These are phyloP conservation scores for Paramecium primaurelia DNA, from an alignment of 73 alveolate genomes.

Conservation along the genomic window DNA sequence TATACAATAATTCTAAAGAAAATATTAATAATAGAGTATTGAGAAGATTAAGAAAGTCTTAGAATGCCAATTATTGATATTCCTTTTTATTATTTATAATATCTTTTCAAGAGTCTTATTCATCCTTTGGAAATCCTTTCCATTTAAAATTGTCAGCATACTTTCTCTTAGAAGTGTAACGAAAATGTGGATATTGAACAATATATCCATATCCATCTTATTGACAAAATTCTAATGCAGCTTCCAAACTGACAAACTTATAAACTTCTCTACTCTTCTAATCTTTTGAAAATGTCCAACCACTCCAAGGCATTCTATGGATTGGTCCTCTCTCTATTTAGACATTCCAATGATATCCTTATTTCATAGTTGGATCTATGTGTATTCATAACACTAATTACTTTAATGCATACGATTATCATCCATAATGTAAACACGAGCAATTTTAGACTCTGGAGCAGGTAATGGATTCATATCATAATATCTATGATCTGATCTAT, in stretches of 20 bases:
- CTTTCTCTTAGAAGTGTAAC: constrained; percentile 68
- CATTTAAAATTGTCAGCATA: constrained; percentile 76
- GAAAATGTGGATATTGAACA: constrained; percentile 58
- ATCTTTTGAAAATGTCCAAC: constrained; percentile 40
- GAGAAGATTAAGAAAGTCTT: not conserved
- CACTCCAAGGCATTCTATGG: constrained; percentile 22
- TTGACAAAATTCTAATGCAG: constrained; percentile 63
- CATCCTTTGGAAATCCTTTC: constrained; percentile 71
- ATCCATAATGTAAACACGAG: not conserved
- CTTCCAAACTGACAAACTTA: constrained; percentile 31
- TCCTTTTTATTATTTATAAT: not conserved
- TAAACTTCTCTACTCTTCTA: not conserved
- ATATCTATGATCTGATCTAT: constrained; percentile 1
- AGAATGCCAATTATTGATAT: not conserved
- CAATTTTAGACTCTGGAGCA: not conserved
- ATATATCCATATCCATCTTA: constrained; percentile 70
- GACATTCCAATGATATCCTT: constrained; percentile 37
- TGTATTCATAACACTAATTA: not conserved
- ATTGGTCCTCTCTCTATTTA: not conserved
- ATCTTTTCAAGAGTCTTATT: constrained; percentile 35
- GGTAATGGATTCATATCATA: constrained; percentile 1
- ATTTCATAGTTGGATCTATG: not conserved
- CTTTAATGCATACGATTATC: constrained; percentile 43
- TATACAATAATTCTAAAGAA: too few relatives aligned
- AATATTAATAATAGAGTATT: not conserved